Base-by-base conservation (phyloP, 495 filamentous ascomycete genomes). In the Cryomyces minteri region DNA sequence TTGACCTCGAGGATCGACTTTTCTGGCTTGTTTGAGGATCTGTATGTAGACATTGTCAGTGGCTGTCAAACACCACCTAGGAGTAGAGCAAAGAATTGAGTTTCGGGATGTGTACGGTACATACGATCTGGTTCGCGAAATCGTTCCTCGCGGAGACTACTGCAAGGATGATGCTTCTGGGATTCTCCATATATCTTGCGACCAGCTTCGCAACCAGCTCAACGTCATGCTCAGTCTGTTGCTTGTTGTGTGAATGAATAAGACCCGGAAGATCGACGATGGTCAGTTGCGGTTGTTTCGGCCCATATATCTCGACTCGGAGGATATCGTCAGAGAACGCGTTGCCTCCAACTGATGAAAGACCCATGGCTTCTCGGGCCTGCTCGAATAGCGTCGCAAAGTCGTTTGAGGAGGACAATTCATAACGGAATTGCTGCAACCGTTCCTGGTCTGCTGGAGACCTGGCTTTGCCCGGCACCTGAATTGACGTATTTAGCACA, bases 141-240 rank as follows among this genome's bases (percentile, higher is more conserved):
- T 63, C 57, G 38, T 54, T 57, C 28, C 33, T 49, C 9, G 58
- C 58, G 25, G 50, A 51, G 2, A 63, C 48, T 1, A 63, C 54
- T 0, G 54, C 56, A 1, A 61, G 44, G 11, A 59, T 58, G 31
- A 63, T 58, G 9, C 48, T 55, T 29, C 54, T 47, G 0, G 43
- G 32, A 8, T 56, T 49, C 5, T 41, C 4, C 40, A 58, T 53
- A 41, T 59, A 63, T 11, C 12, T 38, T 30, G 52, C 25, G 5
- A 56, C 51, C 0, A 59, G 43, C 1, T 32, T 45, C 7, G 44
- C 31, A 6, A 63, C 56, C 5, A 40, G 44, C 9, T 51, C 40
- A 1, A 52, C 57, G 37, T 58, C 56, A 4, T 40, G 48, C 1
- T 46, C 53, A 2, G 36, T 47, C 36, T 54, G 43, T 2, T 50